phyloP scores from a whole-genome alignment of 441 rosid genomes.

The Viola pubescens region DNA sequence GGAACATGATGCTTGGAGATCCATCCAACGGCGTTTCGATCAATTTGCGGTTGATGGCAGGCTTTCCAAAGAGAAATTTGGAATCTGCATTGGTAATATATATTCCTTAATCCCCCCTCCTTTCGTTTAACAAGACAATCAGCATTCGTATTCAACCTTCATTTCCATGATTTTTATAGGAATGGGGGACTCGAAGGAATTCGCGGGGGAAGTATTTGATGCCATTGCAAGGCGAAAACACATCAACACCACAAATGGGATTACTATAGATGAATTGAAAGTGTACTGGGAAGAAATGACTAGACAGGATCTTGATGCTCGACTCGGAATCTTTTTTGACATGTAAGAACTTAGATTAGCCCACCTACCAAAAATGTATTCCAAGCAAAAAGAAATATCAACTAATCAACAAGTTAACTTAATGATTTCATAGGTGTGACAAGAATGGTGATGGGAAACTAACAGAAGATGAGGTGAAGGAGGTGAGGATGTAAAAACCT shows the following conservation, averaged over 20 bases:
- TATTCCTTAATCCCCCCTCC: no score
- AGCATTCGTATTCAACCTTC: background rate
- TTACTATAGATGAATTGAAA: conserved; percentile 50
- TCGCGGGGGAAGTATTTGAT: conserved; percentile 62
- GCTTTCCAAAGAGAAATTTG: conserved; percentile 57
- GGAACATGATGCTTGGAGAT: conserved; percentile 71
- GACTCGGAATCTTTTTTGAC: conserved; percentile 89
- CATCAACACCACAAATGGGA: conserved; percentile 39
- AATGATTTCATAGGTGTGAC: conserved; percentile 54
- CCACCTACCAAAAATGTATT: background rate
- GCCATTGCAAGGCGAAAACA: conserved; percentile 66
- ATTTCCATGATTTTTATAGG: conserved; percentile 31
- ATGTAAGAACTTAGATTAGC: conserved; percentile 36
- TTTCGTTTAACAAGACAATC: no score
- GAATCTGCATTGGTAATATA: conserved; percentile 57
- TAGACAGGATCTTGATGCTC: conserved; percentile 57
- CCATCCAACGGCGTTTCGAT: conserved; percentile 55
- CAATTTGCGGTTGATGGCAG: conserved; percentile 48
- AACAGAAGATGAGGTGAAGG: conserved; percentile 72
- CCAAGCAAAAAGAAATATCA: background rate
- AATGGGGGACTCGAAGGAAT: conserved; percentile 81
- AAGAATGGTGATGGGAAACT: conserved; percentile 83
- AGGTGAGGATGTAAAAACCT: conserved; percentile 28
- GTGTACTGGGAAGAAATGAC: conserved; percentile 88
- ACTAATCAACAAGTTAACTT: background rate